A percentile compares a stretch with the other conserved stretches of the same genome.
phyloP scores from a whole-genome alignment of 2,329 filamentous ascomycete genomes.

The Ophiostoma perfectum region DNA sequence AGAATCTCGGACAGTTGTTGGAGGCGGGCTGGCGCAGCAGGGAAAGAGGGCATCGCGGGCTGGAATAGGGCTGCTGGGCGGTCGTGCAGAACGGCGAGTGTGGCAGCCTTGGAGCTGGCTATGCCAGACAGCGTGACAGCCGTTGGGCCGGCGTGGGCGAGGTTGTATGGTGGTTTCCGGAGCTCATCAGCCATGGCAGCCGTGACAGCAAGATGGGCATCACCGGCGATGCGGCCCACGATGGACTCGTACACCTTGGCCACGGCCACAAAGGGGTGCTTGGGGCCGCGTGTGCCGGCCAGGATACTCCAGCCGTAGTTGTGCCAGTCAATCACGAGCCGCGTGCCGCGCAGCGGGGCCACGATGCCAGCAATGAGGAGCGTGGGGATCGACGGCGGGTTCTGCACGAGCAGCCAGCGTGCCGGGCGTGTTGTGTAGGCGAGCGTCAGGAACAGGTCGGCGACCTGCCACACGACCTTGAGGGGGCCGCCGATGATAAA shows the following conservation, averaged over 20 bases:
- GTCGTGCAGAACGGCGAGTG: constrained; percentile 71
- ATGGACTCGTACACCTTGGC: constrained; percentile 72
- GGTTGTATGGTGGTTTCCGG: constrained; percentile 54
- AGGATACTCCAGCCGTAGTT: constrained; percentile 97
- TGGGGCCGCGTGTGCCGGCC: constrained; percentile 50
- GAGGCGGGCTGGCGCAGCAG: constrained; percentile 15
- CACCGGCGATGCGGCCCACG: constrained; percentile 59
- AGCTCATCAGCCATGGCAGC: constrained; percentile 79
- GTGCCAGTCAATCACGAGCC: constrained; percentile 93
- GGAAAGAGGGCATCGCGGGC: constrained; percentile 46
- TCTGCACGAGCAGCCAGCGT: constrained; percentile 76
- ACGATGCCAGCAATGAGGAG: constrained; percentile 68
- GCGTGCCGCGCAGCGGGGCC: constrained; percentile 71
- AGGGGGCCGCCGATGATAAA: constrained; percentile 75
- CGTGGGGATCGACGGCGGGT: constrained; percentile 91
- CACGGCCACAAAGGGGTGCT: constrained; percentile 69
- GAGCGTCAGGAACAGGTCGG: constrained; percentile 63
- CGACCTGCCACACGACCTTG: constrained; percentile 81
- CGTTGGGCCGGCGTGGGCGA: constrained; percentile 38
- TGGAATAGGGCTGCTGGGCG: constrained; percentile 78
- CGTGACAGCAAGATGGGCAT: constrained; percentile 80
- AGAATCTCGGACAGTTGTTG: constrained; percentile 20
- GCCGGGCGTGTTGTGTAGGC: constrained; percentile 68
- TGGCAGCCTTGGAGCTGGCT: not conserved
- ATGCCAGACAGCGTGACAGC: constrained; percentile 27